phyloP scores from a whole-genome alignment of 768 basidiomycete species.

The Sarcodon aspratus region DNA sequence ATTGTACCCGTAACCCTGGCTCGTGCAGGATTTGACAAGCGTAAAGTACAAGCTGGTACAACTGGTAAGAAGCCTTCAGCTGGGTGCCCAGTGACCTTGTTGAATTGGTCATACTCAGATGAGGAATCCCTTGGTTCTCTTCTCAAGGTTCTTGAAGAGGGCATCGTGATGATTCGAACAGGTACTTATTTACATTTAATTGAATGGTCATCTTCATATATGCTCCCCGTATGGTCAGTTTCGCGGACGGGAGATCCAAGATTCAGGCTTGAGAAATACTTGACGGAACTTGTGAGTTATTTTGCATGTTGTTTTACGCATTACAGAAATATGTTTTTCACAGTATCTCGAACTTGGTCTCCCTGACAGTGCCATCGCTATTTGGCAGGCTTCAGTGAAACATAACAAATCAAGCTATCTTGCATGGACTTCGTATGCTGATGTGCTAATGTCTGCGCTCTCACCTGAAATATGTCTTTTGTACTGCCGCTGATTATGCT shows the following conservation, averaged over 20 bases:
- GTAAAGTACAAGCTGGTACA: conserved; percentile 34
- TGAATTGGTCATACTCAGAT: conserved; percentile 14
- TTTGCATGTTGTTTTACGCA: neutral
- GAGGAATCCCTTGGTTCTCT: conserved; percentile 41
- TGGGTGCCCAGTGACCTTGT: neutral
- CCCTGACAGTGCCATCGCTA: conserved; percentile 39
- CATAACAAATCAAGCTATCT: conserved; percentile 62
- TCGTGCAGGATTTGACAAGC: conserved; percentile 51
- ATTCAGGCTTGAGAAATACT: conserved; percentile 74
- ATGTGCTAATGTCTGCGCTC: conserved; percentile 52
- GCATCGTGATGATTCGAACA: conserved; percentile 47
- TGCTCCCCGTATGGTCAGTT: conserved; percentile 25
- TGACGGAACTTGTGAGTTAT: conserved; percentile 58
- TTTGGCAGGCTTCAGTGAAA: conserved; percentile 60
- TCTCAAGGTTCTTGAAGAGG: conserved; percentile 49
- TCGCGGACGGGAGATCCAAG: conserved; percentile 63
- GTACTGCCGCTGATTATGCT: conserved; percentile 1
- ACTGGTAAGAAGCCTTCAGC: conserved; percentile 21
- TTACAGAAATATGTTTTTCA: neutral
- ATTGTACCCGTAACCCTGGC: conserved; percentile 54
- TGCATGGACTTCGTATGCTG: conserved; percentile 67
- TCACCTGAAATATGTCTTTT: neutral
- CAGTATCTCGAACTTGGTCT: conserved; percentile 39
- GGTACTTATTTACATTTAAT: conserved; percentile 23
- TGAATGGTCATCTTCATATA: neutral